A percentile compares a stretch with the other conserved stretches of the same genome.
phyloP scores from a whole-genome alignment of 1,284 basidiomycete species.

The Abortiporus biennis region DNA sequence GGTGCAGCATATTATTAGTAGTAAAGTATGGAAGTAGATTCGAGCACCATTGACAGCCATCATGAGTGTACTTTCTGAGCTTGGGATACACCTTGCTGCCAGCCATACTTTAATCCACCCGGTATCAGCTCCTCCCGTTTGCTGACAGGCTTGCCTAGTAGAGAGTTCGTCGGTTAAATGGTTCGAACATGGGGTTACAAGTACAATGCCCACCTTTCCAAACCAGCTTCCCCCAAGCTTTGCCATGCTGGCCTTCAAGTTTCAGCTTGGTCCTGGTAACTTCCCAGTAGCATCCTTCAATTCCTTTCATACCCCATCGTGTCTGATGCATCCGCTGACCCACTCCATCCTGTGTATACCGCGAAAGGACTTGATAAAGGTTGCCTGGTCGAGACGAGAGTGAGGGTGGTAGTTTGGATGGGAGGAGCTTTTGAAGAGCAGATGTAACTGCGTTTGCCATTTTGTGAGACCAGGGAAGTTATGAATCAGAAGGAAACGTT shows the following conservation, averaged over 20 bases:
- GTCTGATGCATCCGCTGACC: slow-evolving; percentile 64
- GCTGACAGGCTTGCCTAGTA: slow-evolving; percentile 43
- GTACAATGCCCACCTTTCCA: slow-evolving; percentile 63
- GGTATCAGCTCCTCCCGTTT: slow-evolving; percentile 43
- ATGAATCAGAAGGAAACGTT: no score
- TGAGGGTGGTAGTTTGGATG: slow-evolving; percentile 47
- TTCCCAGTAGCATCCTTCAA: slow-evolving; percentile 63
- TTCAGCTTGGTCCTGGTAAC: slow-evolving; percentile 66
- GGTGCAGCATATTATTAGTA: no score
- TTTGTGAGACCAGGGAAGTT: not conserved
- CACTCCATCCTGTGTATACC: slow-evolving; percentile 58
- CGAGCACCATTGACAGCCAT: no score
- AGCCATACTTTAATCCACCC: slow-evolving; percentile 57
- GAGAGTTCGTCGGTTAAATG: no score
- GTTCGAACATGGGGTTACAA: no score
- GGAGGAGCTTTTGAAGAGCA: slow-evolving; percentile 49
- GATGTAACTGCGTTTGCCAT: slow-evolving; percentile 25
- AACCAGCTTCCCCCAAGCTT: slow-evolving; percentile 69
- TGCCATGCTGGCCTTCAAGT: slow-evolving; percentile 64
- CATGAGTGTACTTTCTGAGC: no score
- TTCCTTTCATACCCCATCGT: slow-evolving; percentile 67
- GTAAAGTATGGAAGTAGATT: no score
- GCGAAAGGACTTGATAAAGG: slow-evolving; percentile 65
- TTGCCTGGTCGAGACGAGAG: slow-evolving; percentile 49
- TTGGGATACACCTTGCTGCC: slow-evolving; percentile 46